A percentile compares a stretch with the other conserved stretches of the same genome.
Evolutionary conservation across 1,284 basidiomycete genomes (phyloP).

Genomic region (Acaromyces ingoldii): DNA sequence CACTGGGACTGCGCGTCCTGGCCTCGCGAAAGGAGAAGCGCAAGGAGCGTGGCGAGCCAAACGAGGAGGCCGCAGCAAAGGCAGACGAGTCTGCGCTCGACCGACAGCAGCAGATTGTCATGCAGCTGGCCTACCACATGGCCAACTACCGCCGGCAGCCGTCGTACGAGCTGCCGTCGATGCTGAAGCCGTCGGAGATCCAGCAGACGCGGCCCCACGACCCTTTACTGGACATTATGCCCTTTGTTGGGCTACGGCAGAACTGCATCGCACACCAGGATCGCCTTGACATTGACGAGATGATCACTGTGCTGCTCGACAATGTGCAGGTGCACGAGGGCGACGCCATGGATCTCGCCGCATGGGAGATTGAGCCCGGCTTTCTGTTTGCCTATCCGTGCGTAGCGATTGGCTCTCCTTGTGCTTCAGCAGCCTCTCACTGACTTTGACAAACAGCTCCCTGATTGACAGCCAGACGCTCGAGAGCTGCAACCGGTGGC

Average conservation of each 20-base stretch:
- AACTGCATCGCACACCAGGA: slow-evolving; percentile 22
- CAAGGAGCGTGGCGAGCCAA: not conserved
- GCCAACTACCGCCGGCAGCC: slow-evolving; percentile 20
- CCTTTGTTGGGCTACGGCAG: slow-evolving; percentile 25
- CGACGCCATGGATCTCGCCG: slow-evolving; percentile 17
- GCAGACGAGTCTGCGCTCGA: not conserved
- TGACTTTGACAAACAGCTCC: no score
- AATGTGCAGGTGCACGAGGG: slow-evolving; percentile 12
- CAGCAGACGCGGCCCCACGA: slow-evolving; percentile 33
- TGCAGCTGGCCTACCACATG: slow-evolving; percentile 24
- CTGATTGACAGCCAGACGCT: slow-evolving; percentile 17
- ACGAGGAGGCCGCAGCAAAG: not conserved
- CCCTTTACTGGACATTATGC: slow-evolving; percentile 20
- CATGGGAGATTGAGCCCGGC: slow-evolving; percentile 23
- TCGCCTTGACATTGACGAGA: slow-evolving; percentile 14
- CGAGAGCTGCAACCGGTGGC: slow-evolving; percentile 16
- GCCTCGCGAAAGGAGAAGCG: not conserved
- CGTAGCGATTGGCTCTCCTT: no score
- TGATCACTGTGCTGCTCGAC: slow-evolving; percentile 17
- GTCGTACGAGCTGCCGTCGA: slow-evolving; percentile 25
- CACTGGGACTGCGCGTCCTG: not conserved
- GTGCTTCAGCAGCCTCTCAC: no score
- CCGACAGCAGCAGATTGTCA: not conserved
- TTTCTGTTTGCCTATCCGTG: slow-evolving; percentile 29
- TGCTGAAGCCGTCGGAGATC: slow-evolving; percentile 23